Base-by-base conservation (phyloP, 176 grass and related monocot species). In the Oryza longistaminata region DNA sequence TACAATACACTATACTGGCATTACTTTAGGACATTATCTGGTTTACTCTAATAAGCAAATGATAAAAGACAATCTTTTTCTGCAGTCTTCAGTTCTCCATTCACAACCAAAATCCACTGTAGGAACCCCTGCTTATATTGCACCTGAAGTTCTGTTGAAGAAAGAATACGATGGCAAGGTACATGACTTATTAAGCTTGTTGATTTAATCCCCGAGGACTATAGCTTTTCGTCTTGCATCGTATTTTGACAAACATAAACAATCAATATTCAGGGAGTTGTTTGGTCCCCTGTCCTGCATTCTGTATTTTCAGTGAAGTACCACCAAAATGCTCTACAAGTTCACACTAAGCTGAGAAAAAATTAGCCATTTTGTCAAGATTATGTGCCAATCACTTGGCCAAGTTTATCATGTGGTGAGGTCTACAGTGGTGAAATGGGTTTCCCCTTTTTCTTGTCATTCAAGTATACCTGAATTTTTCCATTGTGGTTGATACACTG, bases 81-180 rank as follows among this genome's bases (percentile, higher is more conserved):
- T 87, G 74, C 92, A 94, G 92, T 94, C 92, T 64, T 92, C 89
- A 53, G 89, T 94, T 90, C 90, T 94, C 27, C 92, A 94, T 85
- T 94, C 92, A 44, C 92, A 90, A 82, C 92, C 92, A 87, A 94
- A 94, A 73, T 94, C 92, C 71, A 94, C 92, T 80, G 92, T 94
- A 66, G 92, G 92, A 73, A 94, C 89, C 71, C 92, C 89, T 72
- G 92, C 92, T 73, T 94, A 94, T 81, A 94, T 94, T 79, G 92
- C 92, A 60, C 92, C 92, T 76, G 92, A 94, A 94, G 89, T 94
- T 87, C 81, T 94, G 42, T 75, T 87, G 60, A 94, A 94, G 80
- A 94, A 92, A 58, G 92, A 94, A 91, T 94, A 94, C 61, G 92
- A 94, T 76, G 92, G 92, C 37, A 94, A 94, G 89, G 92, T 94